Evolutionary conservation across 306 rosid genomes (phyloP), one percentile per base, ranked within the genome.

Genomic region (Mimosa bimucronata): DNA sequence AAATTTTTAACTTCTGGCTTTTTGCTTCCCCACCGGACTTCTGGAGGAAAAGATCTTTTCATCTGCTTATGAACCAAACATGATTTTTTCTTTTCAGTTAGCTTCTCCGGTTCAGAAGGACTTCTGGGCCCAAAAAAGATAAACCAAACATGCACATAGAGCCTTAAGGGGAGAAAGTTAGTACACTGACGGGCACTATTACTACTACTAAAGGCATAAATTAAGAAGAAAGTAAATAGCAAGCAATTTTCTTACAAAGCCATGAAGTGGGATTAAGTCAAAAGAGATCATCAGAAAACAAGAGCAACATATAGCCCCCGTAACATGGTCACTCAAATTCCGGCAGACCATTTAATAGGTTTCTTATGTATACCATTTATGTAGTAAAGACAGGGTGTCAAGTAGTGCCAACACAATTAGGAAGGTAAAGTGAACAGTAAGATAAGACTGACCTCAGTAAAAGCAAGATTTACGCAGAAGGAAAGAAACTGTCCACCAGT

Each of bases 361-460:
- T 53, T 31, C 79, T 71, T 82, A 6, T 50, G 55, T n/a, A 78
- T 1, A 78, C 58, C 60, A 15, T 30, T 31, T 40, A 41, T 45
- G 40, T 34, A 30, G 60, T 44, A 7, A 38, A 53, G 55, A 26
- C 67, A n/a, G 68, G 38, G 28, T 37, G 76, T 23, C 77, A 74
- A 26, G 68, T 62, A 68, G 73, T 34, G 50, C 4, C 57, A 44
- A 28, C 58, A 8, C 11, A 45, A 45, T 58, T 58, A 73, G 65
- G 2, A 73, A 79, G 71, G 21, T 25, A 72, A 80, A 71, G 21
- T 57, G 53, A 58, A 75, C 66, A 82, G 81, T 23, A 28, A 83
- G 80, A 82, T 41, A 70, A 18, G 52, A 11, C 74, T 69, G 7
- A 69, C 74, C 74, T 69, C 74, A 23, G 74, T 69, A 69, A 69